Percentiles rank a stretch among this genome's conserved stretches.
phyloP scores from a whole-genome alignment of 352 stramenopile genomes.

The Peronosclerospora sorghi region DNA sequence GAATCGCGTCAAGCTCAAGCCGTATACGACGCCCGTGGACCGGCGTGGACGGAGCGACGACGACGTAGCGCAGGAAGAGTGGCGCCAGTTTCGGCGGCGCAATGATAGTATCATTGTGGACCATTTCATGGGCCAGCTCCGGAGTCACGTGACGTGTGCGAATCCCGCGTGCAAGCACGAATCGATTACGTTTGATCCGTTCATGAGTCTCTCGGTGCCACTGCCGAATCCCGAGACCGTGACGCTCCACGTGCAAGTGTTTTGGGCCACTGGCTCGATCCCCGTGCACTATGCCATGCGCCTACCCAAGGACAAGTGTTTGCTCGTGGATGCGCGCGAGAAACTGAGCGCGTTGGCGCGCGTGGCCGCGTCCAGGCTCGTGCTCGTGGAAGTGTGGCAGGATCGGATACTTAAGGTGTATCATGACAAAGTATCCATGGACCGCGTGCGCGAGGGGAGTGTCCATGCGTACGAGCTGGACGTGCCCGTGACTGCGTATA shows the following conservation, averaged over 20 bases:
- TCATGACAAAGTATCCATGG: slow-evolving; percentile 27
- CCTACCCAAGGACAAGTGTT: slow-evolving; percentile 33
- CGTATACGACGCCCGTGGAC: slow-evolving; percentile 65
- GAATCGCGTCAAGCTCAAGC: slow-evolving; percentile 78
- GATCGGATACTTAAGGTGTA: slow-evolving; percentile 57
- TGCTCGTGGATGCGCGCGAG: slow-evolving; percentile 46
- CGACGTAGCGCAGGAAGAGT: slow-evolving; percentile 67
- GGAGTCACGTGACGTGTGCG: slow-evolving; percentile 79
- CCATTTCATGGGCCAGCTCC: slow-evolving; percentile 84
- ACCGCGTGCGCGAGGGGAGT: slow-evolving; percentile 35
- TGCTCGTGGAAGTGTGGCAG: slow-evolving; percentile 66
- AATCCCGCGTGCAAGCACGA: slow-evolving; percentile 63
- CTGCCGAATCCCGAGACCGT: slow-evolving; percentile 64
- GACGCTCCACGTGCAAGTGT: slow-evolving; percentile 51
- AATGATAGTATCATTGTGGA: slow-evolving; percentile 90
- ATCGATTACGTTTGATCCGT: slow-evolving; percentile 85
- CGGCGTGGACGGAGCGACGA: slow-evolving; percentile 50
- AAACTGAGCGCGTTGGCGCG: slow-evolving; percentile 40
- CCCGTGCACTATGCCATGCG: slow-evolving; percentile 64
- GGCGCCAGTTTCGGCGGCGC: slow-evolving; percentile 76
- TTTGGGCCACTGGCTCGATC: slow-evolving; percentile 58
- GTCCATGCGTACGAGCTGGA: slow-evolving; percentile 88
- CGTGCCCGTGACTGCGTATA: slow-evolving; percentile 42
- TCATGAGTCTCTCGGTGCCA: slow-evolving; percentile 83
- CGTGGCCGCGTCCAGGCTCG: slow-evolving; percentile 35